Evolutionary conservation across 2,329 filamentous ascomycete species (phyloP), one percentile per base, ranked within the genome.

Genomic region (Lachnellula cervina): DNA sequence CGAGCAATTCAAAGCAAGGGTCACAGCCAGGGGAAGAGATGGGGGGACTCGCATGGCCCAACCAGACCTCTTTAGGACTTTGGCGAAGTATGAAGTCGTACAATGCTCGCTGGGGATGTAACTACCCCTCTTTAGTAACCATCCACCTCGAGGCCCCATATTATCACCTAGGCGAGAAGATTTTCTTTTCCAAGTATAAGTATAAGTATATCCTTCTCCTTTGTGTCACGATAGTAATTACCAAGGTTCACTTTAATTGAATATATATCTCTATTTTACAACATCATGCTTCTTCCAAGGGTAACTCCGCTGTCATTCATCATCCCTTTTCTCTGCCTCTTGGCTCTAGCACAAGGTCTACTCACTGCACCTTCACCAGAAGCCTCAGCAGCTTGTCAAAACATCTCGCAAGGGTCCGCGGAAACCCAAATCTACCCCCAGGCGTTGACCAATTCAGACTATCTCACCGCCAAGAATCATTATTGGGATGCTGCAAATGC

Each of bases 401-500:
- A 14, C 6, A 51, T 56, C 25, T 47, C 49, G 5, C 32, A 32
- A 28, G 43, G 23, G 4, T 38, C 32, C 17, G 44, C 53, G 9
- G 49, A 50, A 32, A 59, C 45, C 9, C 47, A 51, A 23, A 56
- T 25, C 11, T 61, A 50, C 51, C 54, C 55, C 37, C 21, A 32
- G 4, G 51, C 32, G 16, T 45, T 52, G 14, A 37, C 49, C 9
- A 54, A 52, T 38, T 3, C 50, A 7, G 52, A 62, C 5, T 66
- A 62, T 35, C 17, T 51, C 3, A 19, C 52, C 11, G 64, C 64
- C 21, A 59, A 62, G 46, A 59, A 38, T 8, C 61, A 65, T 37
- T 73, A 73, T 64, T 73, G 70, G 71, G 72, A 69, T 1, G 62
- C 59, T 16, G 62, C 64, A n/a, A 64, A 69, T 19, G 60, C 65